Evolutionary conservation across 345 rosid genomes (phyloP).

Genomic region (Lepidium aucheri): DNA sequence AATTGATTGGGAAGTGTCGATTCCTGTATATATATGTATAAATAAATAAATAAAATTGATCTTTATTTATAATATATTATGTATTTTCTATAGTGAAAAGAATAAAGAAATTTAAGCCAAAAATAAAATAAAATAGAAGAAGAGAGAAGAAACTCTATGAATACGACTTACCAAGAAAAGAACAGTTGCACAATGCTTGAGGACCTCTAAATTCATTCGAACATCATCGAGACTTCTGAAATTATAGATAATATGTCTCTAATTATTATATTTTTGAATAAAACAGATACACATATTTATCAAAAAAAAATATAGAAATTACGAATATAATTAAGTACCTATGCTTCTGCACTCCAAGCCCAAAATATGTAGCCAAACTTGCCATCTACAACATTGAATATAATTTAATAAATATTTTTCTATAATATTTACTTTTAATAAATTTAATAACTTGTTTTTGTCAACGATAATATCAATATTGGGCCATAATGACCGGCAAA

Average conservation of each 20-base stretch:
- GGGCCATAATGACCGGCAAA: no score
- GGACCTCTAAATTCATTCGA: slow-evolving; percentile 81
- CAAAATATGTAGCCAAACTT: slow-evolving; percentile 77
- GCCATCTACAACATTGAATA: slow-evolving; percentile 59
- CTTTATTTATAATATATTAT: background rate
- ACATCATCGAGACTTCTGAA: slow-evolving; percentile 85
- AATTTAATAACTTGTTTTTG: no score
- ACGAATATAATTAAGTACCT: slow-evolving; percentile 27
- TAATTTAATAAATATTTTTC: background rate
- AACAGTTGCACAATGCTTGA: slow-evolving; percentile 85
- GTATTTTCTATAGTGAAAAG: background rate
- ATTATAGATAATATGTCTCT: background rate
- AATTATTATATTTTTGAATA: background rate
- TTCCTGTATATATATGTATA: slow-evolving; percentile 36
- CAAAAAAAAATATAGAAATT: no score
- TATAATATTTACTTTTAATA: no score
- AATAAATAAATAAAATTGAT: background rate
- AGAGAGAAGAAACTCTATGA: no score
- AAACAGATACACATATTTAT: background rate
- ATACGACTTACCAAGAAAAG: slow-evolving; percentile 29
- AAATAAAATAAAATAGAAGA: no score
- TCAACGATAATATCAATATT: no score
- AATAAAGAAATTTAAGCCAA: background rate
- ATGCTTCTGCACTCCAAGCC: slow-evolving; percentile 86
- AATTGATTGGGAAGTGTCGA: slow-evolving; percentile 58